These are phyloP conservation scores for Suhomyces faveliae DNA, from an alignment of 805 yeast species.

Conservation along the genomic window DNA sequence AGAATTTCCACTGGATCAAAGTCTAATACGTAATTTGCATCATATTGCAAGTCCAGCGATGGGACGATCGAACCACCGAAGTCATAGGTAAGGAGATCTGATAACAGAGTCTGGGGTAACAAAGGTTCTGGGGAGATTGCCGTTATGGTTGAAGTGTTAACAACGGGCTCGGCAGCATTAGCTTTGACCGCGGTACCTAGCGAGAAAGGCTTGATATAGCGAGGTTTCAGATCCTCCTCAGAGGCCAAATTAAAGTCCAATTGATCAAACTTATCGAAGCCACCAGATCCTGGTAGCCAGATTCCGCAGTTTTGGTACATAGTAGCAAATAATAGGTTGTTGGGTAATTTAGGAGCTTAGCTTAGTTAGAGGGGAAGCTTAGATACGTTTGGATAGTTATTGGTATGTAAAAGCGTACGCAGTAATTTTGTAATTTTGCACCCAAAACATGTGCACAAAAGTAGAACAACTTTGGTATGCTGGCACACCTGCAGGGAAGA, in stretches of 20 bases:
- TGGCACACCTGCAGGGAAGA: neutral
- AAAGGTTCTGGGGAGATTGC: neutral
- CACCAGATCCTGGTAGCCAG: neutral
- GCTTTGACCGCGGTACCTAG: neutral
- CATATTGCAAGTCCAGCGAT: too few species aligned
- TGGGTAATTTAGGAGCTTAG: too few species aligned
- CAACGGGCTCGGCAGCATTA: neutral
- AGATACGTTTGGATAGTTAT: neutral
- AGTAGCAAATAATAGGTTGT: neutral
- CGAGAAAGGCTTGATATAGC: neutral
- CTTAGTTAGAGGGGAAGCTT: too few species aligned
- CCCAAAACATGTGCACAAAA: slow-evolving; percentile 1
- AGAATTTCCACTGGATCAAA: neutral
- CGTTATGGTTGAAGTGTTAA: neutral
- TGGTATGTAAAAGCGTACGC: neutral
- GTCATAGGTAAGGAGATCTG: neutral
- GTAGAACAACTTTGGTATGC: neutral
- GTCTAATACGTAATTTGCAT: neutral
- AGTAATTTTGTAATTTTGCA: neutral
- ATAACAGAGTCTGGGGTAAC: neutral
- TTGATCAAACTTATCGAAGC: neutral
- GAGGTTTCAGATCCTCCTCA: neutral
- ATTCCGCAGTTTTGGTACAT: neutral
- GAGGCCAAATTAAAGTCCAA: neutral
- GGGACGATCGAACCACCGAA: neutral